phyloP scores from a whole-genome alignment of 2,329 filamentous ascomycete species.

The Coniochaeta prunicola region DNA sequence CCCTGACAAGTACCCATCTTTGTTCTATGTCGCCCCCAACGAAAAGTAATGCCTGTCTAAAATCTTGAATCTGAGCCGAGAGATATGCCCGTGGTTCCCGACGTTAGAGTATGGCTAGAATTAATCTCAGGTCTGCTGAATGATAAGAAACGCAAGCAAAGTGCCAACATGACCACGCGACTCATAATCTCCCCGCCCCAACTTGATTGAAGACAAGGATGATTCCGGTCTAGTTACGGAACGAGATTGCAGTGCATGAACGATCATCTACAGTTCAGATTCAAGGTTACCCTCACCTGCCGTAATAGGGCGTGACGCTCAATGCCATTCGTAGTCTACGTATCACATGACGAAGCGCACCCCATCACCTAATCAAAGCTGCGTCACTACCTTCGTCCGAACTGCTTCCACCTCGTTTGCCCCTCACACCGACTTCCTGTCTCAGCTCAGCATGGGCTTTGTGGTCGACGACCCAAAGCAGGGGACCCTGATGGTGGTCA shows the following conservation, averaged over 20 bases:
- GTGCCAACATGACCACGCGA: neutral
- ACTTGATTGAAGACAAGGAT: neutral
- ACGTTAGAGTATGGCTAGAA: no score
- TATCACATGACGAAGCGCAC: neutral
- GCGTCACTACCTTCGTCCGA: neutral
- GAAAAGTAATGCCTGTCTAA: neutral
- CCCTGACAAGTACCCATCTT: no score
- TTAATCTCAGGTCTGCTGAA: neutral
- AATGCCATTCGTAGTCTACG: neutral
- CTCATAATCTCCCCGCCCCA: neutral
- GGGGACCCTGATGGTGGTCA: neutral
- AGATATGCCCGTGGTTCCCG: neutral
- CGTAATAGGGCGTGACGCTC: neutral
- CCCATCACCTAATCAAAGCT: neutral
- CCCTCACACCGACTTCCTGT: slow-evolving; percentile 1
- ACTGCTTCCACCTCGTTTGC: slow-evolving; percentile 4
- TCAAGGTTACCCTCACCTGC: neutral
- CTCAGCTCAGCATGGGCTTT: neutral
- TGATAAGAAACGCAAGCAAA: neutral
- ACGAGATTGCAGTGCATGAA: neutral
- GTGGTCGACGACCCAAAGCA: neutral
- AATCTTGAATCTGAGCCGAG: neutral
- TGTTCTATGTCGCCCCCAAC: no score
- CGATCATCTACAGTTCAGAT: neutral
- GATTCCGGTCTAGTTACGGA: neutral